phyloP scores from a whole-genome alignment of 306 rosid genomes.

The Cercis canadensis region DNA sequence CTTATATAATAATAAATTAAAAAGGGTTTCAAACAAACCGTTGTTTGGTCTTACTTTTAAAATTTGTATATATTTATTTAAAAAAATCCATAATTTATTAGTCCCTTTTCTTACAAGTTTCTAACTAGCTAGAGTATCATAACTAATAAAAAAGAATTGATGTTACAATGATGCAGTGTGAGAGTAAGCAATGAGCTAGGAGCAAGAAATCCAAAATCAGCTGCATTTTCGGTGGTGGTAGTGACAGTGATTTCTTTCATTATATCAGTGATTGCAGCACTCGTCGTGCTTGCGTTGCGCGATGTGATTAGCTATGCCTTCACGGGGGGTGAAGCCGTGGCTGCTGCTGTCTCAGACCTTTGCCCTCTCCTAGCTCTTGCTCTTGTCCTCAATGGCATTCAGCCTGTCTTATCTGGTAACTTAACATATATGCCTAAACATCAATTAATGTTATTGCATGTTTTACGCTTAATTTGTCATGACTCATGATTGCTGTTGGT shows the following conservation, averaged over 20 bases:
- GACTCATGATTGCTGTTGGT: too few species aligned
- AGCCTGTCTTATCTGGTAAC: constrained; percentile 82
- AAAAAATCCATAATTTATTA: too few species aligned
- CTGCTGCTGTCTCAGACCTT: constrained; percentile 87
- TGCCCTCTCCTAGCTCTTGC: constrained; percentile 72
- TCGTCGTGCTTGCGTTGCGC: constrained; percentile 47
- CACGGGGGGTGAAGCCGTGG: constrained; percentile 73
- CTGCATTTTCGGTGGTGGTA: constrained; percentile 66
- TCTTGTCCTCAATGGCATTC: constrained; percentile 76
- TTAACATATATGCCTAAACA: neutral
- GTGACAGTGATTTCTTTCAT: constrained; percentile 62
- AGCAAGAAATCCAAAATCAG: constrained; percentile 72
- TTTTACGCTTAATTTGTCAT: neutral
- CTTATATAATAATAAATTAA: too few species aligned
- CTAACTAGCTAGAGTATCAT: too few species aligned
- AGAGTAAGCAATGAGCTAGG: constrained; percentile 91
- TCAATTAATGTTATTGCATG: neutral
- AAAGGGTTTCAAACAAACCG: too few species aligned
- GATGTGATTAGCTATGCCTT: constrained; percentile 73
- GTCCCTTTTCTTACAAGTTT: neutral
- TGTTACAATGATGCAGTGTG: constrained; percentile 51
- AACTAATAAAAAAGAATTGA: too few species aligned
- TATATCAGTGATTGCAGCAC: constrained; percentile 55
- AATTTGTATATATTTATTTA: too few species aligned
- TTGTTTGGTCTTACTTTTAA: too few species aligned